phyloP scores from a whole-genome alignment of 306 rosid genomes.

The Cicer chorassanicum region DNA sequence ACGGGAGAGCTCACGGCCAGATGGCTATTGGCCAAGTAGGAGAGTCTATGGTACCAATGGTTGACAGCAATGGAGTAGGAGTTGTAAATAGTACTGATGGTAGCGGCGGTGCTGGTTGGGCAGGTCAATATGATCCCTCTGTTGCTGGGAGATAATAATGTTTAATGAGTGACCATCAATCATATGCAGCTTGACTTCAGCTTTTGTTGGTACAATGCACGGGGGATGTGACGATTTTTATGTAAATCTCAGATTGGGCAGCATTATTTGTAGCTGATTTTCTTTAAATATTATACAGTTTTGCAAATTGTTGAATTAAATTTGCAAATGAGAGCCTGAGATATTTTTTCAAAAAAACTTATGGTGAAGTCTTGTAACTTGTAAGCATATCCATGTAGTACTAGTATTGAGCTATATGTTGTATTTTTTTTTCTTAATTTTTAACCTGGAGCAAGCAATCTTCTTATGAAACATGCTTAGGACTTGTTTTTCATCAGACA shows the following conservation, averaged over 20 bases:
- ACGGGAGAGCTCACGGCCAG: conserved; percentile 57
- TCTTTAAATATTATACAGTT: conserved; percentile 8
- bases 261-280: conserved; percentile 18
- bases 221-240: conserved; percentile 10
- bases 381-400: conserved; percentile 20
- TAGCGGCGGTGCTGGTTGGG: conserved; percentile 43
- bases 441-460: not conserved
- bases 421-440: not conserved
- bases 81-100: conserved; percentile 41
- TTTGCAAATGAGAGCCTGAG: conserved; percentile 19
- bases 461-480: conserved; percentile 12
- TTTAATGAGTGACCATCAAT: conserved; percentile 13
- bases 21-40: conserved; percentile 53
- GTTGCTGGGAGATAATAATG: conserved; percentile 50
- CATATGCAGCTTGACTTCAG: conserved; percentile 29
- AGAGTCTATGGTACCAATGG: conserved; percentile 49
- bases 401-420: not conserved
- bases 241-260: conserved; percentile 22
- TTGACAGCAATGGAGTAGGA: conserved; percentile 51
- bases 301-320: conserved; percentile 42
- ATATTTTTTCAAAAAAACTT: conserved; percentile 17
- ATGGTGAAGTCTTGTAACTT: conserved; percentile 10
- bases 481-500: not conserved
- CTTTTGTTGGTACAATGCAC: conserved; percentile 23
- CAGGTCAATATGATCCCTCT: conserved; percentile 56